These are phyloP conservation scores for Pseudocercospora cruenta DNA, from an alignment of 2,329 filamentous ascomycete species.

Conservation along the genomic window DNA sequence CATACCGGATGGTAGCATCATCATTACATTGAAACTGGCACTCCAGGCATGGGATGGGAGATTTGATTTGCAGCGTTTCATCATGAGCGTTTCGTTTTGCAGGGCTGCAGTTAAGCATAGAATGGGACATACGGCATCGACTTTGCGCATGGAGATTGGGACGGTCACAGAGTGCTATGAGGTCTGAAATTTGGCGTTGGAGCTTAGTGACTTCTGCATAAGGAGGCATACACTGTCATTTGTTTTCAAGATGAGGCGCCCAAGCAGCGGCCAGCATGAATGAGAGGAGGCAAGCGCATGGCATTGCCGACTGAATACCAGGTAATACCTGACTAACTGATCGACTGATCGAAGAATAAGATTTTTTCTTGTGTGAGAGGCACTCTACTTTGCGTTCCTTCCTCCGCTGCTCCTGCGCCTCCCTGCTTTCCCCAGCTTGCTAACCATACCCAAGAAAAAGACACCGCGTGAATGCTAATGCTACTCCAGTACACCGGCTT, in stretches of 20 bases:
- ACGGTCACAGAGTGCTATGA: not conserved
- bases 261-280: not conserved
- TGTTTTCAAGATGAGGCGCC: not conserved
- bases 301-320: not conserved
- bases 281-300: not conserved
- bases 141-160: not conserved
- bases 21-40: not conserved
- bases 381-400: not conserved
- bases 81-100: not conserved
- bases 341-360: slow-evolving; percentile 4
- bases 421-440: not conserved
- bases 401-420: not conserved
- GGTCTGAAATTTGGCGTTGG: not conserved
- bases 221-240: not conserved
- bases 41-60: not conserved
- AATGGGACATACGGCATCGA: not conserved
- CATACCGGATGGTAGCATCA: slow-evolving; percentile 17
- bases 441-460: too few species aligned
- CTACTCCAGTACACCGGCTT: too few species aligned
- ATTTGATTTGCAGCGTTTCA: slow-evolving; percentile 2
- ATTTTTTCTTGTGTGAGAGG: not conserved
- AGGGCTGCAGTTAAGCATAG: not conserved
- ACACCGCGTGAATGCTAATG: not conserved
- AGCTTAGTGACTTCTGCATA: not conserved
- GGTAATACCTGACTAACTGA: not conserved